These are phyloP conservation scores for Peronospora belbahrii DNA, from an alignment of 352 stramenopile species.

Conservation along the genomic window DNA sequence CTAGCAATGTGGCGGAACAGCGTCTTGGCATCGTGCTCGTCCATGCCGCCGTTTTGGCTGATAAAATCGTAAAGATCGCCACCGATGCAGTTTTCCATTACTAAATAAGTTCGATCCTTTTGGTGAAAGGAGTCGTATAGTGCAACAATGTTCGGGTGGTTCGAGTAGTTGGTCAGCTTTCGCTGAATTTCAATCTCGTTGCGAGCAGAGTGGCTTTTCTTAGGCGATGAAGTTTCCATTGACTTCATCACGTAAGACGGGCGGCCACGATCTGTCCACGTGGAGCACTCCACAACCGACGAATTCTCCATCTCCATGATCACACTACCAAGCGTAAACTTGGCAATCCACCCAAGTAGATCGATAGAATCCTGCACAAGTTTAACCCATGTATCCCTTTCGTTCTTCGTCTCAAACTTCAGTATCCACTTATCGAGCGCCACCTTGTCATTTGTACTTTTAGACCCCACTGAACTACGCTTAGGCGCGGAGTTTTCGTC, in stretches of 20 bases:
- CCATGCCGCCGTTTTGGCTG: constrained; percentile 41
- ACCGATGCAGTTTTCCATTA: constrained; percentile 55
- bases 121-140: constrained; percentile 59
- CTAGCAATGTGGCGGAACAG: constrained; percentile 48
- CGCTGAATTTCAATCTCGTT: constrained; percentile 63
- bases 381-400: constrained; percentile 54
- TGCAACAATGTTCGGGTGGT: constrained; percentile 55
- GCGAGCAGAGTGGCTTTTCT: constrained; percentile 36
- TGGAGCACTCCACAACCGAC: constrained; percentile 55
- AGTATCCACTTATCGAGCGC: constrained; percentile 50
- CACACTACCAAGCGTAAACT: constrained; percentile 53
- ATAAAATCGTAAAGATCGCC: constrained; percentile 60
- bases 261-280: constrained; percentile 44
- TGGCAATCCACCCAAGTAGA: constrained; percentile 58
- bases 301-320: constrained; percentile 49
- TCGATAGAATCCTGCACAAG: constrained; percentile 60
- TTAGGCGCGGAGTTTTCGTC: constrained; percentile 13
- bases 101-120: constrained; percentile 52
- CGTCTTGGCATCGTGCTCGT: constrained; percentile 37
- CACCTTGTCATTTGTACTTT: constrained; percentile 26
- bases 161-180: constrained; percentile 61
- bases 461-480: constrained; percentile 6
- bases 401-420: constrained; percentile 65
- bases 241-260: constrained; percentile 64
- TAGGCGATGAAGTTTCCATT: constrained; percentile 42